A percentile compares a stretch with the other conserved stretches of the same genome.
Evolutionary conservation across 2,329 filamentous ascomycete genomes (phyloP).

Genomic region (Purpureocillium lavendulum): DNA sequence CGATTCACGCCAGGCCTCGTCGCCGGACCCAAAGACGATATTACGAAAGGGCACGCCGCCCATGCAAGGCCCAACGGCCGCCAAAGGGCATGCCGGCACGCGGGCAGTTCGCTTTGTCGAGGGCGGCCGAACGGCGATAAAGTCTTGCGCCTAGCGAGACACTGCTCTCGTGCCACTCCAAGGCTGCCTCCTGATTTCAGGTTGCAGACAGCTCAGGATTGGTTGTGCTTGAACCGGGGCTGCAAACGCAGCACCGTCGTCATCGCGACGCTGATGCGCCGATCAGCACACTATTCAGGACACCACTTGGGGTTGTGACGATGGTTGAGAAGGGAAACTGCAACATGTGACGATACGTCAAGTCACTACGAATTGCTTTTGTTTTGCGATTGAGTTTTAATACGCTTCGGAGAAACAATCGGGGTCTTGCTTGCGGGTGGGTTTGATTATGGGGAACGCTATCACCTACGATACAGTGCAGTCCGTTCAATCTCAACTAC

Average conservation of each 20-base stretch:
- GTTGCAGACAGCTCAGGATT: no score
- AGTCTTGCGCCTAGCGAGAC: constrained; percentile 30
- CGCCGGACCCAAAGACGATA: constrained; percentile 33
- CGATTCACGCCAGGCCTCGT: constrained; percentile 31
- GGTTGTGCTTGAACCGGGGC: no score
- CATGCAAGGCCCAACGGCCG: constrained; percentile 18
- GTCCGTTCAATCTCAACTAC: constrained; percentile 1
- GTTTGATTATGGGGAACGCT: constrained; percentile 9
- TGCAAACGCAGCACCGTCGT: no score
- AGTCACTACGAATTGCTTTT: constrained; percentile 19
- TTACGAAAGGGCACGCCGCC: constrained; percentile 32
- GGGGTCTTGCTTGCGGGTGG: constrained; percentile 16
- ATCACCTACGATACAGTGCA: neutral
- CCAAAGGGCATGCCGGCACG: constrained; percentile 26
- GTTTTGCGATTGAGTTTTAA: neutral
- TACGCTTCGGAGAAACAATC: neutral
- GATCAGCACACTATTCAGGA: neutral
- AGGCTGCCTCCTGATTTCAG: neutral
- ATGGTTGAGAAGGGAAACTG: constrained; percentile 10
- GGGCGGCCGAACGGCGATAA: constrained; percentile 25
- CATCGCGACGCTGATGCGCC: no score
- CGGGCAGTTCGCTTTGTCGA: constrained; percentile 34
- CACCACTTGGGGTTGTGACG: constrained; percentile 2
- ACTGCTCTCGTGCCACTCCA: constrained; percentile 4
- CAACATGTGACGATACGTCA: constrained; percentile 21